These are phyloP conservation scores for Ogataea siamensis DNA, from an alignment of 805 yeast species.

Conservation along the genomic window DNA sequence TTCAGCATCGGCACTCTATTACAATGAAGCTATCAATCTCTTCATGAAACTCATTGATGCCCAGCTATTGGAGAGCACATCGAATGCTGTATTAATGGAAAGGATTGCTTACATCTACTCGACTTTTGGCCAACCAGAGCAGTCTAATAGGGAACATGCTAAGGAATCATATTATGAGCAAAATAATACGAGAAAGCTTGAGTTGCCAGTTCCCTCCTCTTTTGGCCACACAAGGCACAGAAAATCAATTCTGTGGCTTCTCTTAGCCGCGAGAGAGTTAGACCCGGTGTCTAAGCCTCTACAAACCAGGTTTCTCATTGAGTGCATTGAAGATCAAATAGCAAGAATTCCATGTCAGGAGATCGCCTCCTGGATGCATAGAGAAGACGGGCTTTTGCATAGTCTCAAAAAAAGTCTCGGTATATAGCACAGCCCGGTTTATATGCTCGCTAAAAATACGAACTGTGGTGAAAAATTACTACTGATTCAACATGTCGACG, in stretches of 20 bases:
- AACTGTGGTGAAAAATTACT: slow-evolving; percentile 2
- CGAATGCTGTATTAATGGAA: slow-evolving; percentile 39
- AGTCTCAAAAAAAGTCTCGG: slow-evolving; percentile 20
- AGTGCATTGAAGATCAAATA: slow-evolving; percentile 25
- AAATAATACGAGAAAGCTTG: slow-evolving; percentile 31
- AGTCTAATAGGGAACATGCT: slow-evolving; percentile 1
- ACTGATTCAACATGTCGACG: slow-evolving; percentile 25
- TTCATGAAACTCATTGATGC: slow-evolving; percentile 44
- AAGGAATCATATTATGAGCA: slow-evolving; percentile 34
- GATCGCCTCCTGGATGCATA: slow-evolving; percentile 26
- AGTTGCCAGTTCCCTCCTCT: slow-evolving; percentile 39
- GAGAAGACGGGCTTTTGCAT: slow-evolving; percentile 26
- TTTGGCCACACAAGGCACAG: slow-evolving; percentile 62
- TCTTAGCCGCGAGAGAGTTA: slow-evolving; percentile 76
- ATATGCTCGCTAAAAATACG: background rate
- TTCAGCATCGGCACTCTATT: slow-evolving; percentile 38
- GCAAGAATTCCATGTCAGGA: background rate
- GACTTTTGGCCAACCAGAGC: slow-evolving; percentile 26
- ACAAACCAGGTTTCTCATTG: slow-evolving; percentile 26
- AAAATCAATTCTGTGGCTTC: slow-evolving; percentile 74
- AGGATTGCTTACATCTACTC: slow-evolving; percentile 35
- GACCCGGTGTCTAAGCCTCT: slow-evolving; percentile 32
- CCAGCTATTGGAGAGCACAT: slow-evolving; percentile 44
- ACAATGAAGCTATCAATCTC: slow-evolving; percentile 44
- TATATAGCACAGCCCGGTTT: slow-evolving; percentile 9